Evolutionary conservation across 2,329 filamentous ascomycete species (phyloP), one percentile per base, ranked within the genome.

Genomic region (Pseudogymnoascus sp.): DNA sequence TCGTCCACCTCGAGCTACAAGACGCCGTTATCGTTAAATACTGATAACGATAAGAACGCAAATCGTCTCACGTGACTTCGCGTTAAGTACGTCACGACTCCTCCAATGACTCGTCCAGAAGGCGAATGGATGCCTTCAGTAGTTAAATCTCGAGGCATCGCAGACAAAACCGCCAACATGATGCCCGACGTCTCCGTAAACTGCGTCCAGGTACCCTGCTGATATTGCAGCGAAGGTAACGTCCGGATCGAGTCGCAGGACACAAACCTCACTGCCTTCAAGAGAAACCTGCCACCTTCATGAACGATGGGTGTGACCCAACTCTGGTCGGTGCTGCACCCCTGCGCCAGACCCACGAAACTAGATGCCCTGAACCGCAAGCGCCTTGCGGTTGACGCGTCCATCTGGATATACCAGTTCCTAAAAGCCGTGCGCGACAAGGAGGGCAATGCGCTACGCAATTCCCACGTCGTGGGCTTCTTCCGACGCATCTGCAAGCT

Each of bases 401-500:
- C 92, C 10, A 99, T 99, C 71, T 99, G 94, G 94, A 97, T 99
- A 68, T 99, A 99, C 79, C 94, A 99, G 71, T 99, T 99, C 70
- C 84, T 99, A 68, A 99, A 99, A 76, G 94, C 95, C 8, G 94
- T 99, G 9, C 92, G 94, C 68, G 94, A 99, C 75, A 96, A 97
- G 70, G 94, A 99, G 74, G 94, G 94, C 59, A 96, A 99, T 70
- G 94, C 94, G 1, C 79, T 99, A 58, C 90, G 92, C 64, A 99
- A 96, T 76, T 92, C 90, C 28, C 94, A 99, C 70, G 84, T 99
- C 34, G 90, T 99, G 41, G 94, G 95, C 37, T 99, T 99, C 82
- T 99, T 99, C 75, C 89, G 94, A 58, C 86, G 94, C 62, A 96
- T 99, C 72, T 99, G 94, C 81, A 99, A 99, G 72, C 81, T 99